A percentile compares a stretch with the other conserved stretches of the same genome.
Conservation (phyloP, 805 yeast species). For the Saturnispora sanitii region DNA sequence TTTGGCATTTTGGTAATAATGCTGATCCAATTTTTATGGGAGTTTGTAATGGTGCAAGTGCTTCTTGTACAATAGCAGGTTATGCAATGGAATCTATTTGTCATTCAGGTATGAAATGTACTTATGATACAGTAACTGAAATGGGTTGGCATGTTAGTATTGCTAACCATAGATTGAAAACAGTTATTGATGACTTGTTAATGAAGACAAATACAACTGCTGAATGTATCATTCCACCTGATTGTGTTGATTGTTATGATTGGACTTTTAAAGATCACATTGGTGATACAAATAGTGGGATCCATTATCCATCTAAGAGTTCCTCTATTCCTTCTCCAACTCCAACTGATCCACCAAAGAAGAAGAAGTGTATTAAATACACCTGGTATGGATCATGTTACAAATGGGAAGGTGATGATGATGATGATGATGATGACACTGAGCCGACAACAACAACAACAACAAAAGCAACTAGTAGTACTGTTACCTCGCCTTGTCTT, state of each 20-base stretch:
- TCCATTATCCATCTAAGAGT: conserved; percentile 22
- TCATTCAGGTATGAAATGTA: conserved; percentile 81
- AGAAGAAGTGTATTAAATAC: conserved; percentile 41
- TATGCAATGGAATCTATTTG: conserved; percentile 96
- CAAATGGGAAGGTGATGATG: conserved; percentile 26
- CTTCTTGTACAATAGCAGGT: conserved; percentile 83
- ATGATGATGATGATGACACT: conserved; percentile 10
- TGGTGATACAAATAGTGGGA: conserved; percentile 21
- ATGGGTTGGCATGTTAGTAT: conserved; percentile 86
- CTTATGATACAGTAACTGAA: conserved; percentile 83
- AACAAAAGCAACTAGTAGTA: background rate
- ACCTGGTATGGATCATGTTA: conserved; percentile 56
- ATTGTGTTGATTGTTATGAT: conserved; percentile 82
- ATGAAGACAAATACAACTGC: conserved; percentile 69
- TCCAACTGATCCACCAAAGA: conserved; percentile 21
- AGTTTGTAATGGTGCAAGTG: conserved; percentile 87
- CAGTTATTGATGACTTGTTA: conserved; percentile 77
- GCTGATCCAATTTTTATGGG: conserved; percentile 98
- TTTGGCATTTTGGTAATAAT: conserved; percentile 94
- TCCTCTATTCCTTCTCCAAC: conserved; percentile 6
- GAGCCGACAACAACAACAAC: conserved; percentile 9
- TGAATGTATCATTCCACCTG: conserved; percentile 59
- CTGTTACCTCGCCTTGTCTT: background rate
- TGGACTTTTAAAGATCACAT: conserved; percentile 66
- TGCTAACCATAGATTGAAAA: conserved; percentile 81